Percentiles rank a stretch among this genome's conserved stretches.
phyloP scores from a whole-genome alignment of 1,284 basidiomycete species.

The Leccinum huronense region DNA sequence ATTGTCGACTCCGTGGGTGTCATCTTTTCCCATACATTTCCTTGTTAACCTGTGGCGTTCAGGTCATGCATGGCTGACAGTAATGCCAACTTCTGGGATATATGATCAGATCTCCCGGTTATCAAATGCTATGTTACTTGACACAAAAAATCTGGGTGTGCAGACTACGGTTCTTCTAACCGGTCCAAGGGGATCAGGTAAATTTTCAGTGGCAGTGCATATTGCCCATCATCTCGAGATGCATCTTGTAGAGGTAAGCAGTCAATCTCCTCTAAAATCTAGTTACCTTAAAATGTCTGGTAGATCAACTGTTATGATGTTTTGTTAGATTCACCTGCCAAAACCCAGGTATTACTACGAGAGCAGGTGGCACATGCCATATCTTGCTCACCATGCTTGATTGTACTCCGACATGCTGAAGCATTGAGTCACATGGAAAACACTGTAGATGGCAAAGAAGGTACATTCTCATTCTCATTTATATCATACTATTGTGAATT shows the following conservation, averaged over 20 bases:
- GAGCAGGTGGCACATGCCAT: conserved; percentile 80
- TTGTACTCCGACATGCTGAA: conserved; percentile 84
- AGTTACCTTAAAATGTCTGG: not conserved
- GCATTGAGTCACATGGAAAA: conserved; percentile 74
- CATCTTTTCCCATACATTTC: not conserved
- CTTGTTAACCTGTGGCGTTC: conserved; percentile 9
- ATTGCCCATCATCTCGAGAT: conserved; percentile 70
- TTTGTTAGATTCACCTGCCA: conserved; percentile 75
- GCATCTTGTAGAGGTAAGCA: conserved; percentile 74
- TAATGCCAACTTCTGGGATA: conserved; percentile 5
- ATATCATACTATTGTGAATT: not conserved
- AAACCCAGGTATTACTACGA: conserved; percentile 76
- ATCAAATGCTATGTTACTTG: conserved; percentile 54
- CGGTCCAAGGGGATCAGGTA: conserved; percentile 74
- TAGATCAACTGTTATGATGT: conserved; percentile 88
- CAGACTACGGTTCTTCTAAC: conserved; percentile 69
- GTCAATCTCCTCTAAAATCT: not conserved
- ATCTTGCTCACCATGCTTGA: conserved; percentile 81
- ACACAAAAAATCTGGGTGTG: conserved; percentile 59
- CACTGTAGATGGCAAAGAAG: conserved; percentile 69
- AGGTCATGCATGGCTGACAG: conserved; percentile 13
- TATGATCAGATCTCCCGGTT: conserved; percentile 50
- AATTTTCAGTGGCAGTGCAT: conserved; percentile 57
- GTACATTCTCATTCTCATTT: not conserved
- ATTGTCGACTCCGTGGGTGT: conserved; percentile 52